Conservation (phyloP, 176 grass and related monocot species). For the Poa annua region DNA sequence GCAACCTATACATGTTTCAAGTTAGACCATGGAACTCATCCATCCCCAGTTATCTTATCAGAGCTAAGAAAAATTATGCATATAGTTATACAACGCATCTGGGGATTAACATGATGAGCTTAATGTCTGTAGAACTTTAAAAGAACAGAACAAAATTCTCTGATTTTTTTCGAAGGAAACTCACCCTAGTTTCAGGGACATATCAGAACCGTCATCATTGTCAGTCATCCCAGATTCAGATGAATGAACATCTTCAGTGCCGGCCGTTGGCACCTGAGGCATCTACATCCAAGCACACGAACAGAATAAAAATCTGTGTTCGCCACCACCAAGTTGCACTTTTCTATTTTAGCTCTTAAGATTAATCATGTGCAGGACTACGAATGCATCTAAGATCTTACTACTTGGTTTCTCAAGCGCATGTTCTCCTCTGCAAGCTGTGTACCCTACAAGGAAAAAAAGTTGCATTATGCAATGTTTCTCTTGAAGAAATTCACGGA, state of each 20-base stretch:
- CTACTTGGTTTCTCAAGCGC: conserved; percentile 69
- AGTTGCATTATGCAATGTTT: conserved; percentile 12
- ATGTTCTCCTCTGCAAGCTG: conserved; percentile 73
- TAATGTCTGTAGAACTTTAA: neutral
- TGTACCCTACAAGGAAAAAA: conserved; percentile 54
- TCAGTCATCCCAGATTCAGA: conserved; percentile 96
- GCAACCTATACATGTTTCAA: conserved; percentile 23
- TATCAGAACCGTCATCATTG: conserved; percentile 83
- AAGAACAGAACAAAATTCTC: neutral
- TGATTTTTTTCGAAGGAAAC: conserved; percentile 6
- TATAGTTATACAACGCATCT: neutral
- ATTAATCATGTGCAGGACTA: neutral
- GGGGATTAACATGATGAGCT: neutral
- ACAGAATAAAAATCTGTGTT: conserved; percentile 19
- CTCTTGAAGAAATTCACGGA: neutral
- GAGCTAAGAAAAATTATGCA: neutral
- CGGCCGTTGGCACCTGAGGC: conserved; percentile 42
- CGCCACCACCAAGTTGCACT: neutral
- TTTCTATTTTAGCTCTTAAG: conserved; percentile 9
- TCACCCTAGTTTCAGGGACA: conserved; percentile 85
- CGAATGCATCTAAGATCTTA: neutral
- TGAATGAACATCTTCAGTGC: conserved; percentile 82
- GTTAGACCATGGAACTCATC: neutral
- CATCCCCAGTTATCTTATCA: neutral
- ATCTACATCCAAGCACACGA: conserved; percentile 53